Base-by-base conservation (phyloP, 225 moss, liverwort and hornwort genomes). In the Pseudisothecium myosuroides region DNA sequence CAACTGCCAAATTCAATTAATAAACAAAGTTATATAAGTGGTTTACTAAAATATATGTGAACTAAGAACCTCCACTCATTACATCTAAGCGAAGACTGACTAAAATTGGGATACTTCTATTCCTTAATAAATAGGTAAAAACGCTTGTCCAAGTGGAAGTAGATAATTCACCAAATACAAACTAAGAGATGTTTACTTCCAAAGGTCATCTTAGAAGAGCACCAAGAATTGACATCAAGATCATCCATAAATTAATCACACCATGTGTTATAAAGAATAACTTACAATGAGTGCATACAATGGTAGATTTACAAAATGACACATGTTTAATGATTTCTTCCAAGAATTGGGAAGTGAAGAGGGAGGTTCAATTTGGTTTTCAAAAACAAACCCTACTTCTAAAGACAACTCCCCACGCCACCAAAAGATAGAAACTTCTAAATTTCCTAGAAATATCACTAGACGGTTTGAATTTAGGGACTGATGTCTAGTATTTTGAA, bases 361-460 rank as follows among this genome's bases (percentile, higher is more conserved):
- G 10, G 31, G 31, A 31, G 1, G 29, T 10, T 74, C 47, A 47
- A n/a, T n/a, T n/a, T n/a, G n/a, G n/a, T n/a, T n/a, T n/a, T n/a
- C n/a, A n/a, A n/a, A n/a, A n/a, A n/a, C n/a, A n/a, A n/a, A n/a
- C n/a, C n/a, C n/a, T n/a, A n/a, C n/a, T n/a, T n/a, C n/a, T n/a
- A n/a, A n/a, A n/a, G n/a, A n/a, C n/a, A n/a, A 47, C 6, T 74
- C 27, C 0, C 3, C 4, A 18, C 18, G 2, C 11, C 0, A 6
- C 4, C 11, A 2, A 50, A 32, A 50, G 7, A 7, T 0, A 49
- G 2, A 0, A 19, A 75, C 7, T 47, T 49, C n/a, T 9, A 20
- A 4, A 2, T 28, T 43, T 72, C 16, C 0, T 5, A 17, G 4
- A 45, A 47, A 29, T 74, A 17, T 5, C 47, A 1, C 1, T 49